These are phyloP conservation scores for Torulaspora franciscae DNA, from an alignment of 805 yeast species.

Conservation along the genomic window DNA sequence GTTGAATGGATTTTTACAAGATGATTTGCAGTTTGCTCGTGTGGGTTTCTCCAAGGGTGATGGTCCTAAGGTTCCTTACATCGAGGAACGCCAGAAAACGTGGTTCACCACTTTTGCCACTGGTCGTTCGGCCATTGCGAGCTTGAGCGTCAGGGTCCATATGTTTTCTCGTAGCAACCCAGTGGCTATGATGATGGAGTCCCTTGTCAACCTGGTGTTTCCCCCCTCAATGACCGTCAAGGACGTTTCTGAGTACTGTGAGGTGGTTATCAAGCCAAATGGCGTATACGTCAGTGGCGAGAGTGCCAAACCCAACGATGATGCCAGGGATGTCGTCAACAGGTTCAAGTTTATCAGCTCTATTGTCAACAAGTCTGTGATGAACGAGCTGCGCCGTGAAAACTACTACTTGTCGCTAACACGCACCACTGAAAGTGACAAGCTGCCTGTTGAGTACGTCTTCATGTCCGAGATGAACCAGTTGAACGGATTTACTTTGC, in stretches of 20 bases:
- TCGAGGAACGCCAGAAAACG: slow-evolving; percentile 33
- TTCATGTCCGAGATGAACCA: slow-evolving; percentile 88
- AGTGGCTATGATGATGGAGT: slow-evolving; percentile 61
- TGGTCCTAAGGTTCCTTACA: slow-evolving; percentile 34
- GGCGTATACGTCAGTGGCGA: slow-evolving; percentile 29
- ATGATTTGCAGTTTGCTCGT: slow-evolving; percentile 60
- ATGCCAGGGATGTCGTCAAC: slow-evolving; percentile 43
- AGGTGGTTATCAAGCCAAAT: slow-evolving; percentile 54
- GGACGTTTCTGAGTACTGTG: slow-evolving; percentile 49
- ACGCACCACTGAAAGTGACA: slow-evolving; percentile 65
- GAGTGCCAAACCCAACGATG: slow-evolving; percentile 25
- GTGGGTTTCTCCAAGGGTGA: slow-evolving; percentile 40
- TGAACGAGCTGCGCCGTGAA: slow-evolving; percentile 70
- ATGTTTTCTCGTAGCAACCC: slow-evolving; percentile 78
- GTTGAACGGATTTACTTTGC: slow-evolving; percentile 60
- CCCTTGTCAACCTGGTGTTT: slow-evolving; percentile 51
- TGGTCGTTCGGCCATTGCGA: slow-evolving; percentile 75
- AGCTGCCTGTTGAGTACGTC: slow-evolving; percentile 69
- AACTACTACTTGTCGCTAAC: slow-evolving; percentile 83
- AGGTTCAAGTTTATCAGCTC: slow-evolving; percentile 65
- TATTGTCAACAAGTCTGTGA: slow-evolving; percentile 75
- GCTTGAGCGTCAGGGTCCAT: slow-evolving; percentile 54
- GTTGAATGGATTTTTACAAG: slow-evolving; percentile 48
- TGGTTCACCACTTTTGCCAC: slow-evolving; percentile 66
- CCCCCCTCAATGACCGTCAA: slow-evolving; percentile 48